Evolutionary conservation across 192 early-diverging fungal genomes (phyloP), one percentile per base, ranked within the genome.

Genomic region (Podochytrium sp.): DNA sequence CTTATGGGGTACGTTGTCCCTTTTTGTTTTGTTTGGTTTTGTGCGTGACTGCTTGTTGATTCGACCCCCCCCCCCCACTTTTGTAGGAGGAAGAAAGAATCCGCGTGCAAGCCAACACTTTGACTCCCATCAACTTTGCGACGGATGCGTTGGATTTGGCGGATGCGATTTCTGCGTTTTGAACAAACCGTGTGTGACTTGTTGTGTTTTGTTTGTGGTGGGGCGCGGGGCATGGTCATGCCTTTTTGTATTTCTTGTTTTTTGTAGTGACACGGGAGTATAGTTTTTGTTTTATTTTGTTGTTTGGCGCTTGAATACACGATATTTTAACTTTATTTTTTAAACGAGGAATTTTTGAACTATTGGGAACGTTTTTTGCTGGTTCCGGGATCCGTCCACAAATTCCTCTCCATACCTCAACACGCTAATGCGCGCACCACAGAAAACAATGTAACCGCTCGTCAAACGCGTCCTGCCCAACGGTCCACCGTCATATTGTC

Each of bases 331-430:
- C n/a, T n/a, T n/a, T n/a, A n/a, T n/a, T n/a, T n/a, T n/a, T n/a
- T n/a, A n/a, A n/a, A n/a, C n/a, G n/a, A n/a, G n/a, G n/a, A n/a
- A n/a, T n/a, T n/a, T n/a, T n/a, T n/a, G n/a, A n/a, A n/a, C n/a
- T n/a, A n/a, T n/a, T n/a, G n/a, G n/a, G n/a, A n/a, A n/a, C n/a
- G n/a, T n/a, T n/a, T n/a, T n/a, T n/a, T n/a, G n/a, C n/a, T n/a
- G n/a, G n/a, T n/a, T n/a, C n/a, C n/a, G n/a, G 81, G 83, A 74
- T 93, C 89, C 34, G 87, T 90, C 16, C 83, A 60, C 6, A 92
- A 47, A 83, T 84, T 74, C 3, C 41, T 63, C 0, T 78, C 50
- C 1, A 69, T 60, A 7, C 37, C 38, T 71, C 71, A 10, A 76
- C 74, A 4, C 39, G 30, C 5, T 40, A 39, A 49, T 75, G 68